Evolutionary conservation across 1,284 basidiomycete species (phyloP).

Genomic region (Ustilago sp.): DNA sequence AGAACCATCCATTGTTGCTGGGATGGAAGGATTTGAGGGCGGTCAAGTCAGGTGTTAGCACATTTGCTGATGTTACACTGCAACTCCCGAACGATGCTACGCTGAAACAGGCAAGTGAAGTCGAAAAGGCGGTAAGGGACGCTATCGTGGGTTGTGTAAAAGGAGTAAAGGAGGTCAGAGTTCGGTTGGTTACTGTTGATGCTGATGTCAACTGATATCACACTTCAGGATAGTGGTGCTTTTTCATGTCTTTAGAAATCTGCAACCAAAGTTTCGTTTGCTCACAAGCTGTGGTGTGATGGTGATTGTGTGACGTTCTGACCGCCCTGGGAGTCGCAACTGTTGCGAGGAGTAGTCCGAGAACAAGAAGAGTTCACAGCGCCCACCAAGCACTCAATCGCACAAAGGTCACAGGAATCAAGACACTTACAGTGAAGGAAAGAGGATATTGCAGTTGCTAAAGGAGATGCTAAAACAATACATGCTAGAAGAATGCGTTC

Average conservation of each 20-base stretch:
- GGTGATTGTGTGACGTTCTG: too few species aligned
- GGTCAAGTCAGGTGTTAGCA: constrained; percentile 61
- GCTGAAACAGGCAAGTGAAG: constrained; percentile 42
- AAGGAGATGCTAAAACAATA: constrained; percentile 9
- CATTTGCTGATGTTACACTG: constrained; percentile 62
- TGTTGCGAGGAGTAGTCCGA: neutral
- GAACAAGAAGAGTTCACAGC: neutral
- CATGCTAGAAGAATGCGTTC: constrained; percentile 8
- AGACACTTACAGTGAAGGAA: neutral
- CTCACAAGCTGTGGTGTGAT: too few species aligned
- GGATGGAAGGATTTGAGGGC: constrained; percentile 58
- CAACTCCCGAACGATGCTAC: constrained; percentile 46
- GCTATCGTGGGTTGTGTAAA: constrained; percentile 33
- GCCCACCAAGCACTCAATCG: neutral
- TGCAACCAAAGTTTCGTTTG: neutral
- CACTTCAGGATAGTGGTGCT: neutral
- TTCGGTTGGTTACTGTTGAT: constrained; percentile 47
- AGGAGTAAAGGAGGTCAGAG: constrained; percentile 59
- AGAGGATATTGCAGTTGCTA: neutral
- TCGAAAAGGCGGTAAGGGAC: constrained; percentile 47
- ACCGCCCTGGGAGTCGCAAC: too few species aligned
- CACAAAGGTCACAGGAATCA: neutral
- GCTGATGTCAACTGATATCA: constrained; percentile 7
- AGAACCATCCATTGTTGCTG: constrained; percentile 22
- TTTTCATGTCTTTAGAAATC: neutral